Evolutionary conservation across 306 rosid genomes (phyloP).

Genomic region (Canavalia gladiata): DNA sequence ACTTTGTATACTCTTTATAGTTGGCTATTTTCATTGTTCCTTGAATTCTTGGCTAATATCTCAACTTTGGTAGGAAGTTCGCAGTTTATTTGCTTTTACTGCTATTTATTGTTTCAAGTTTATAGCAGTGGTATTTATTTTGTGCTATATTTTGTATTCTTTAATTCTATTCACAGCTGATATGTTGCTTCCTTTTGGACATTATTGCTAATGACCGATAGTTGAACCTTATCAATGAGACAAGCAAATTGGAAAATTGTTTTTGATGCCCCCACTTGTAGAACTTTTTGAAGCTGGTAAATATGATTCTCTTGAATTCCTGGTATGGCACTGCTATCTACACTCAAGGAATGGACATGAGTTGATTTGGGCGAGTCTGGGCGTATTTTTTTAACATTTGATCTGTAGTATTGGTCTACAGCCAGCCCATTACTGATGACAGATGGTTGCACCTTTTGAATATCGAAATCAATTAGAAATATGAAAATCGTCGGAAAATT

Average conservation of each 20-base stretch:
- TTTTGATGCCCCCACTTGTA: not conserved
- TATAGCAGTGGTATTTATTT: constrained; percentile 12
- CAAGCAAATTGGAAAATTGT: constrained; percentile 7
- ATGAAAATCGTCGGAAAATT: not conserved
- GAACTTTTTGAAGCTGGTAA: not conserved
- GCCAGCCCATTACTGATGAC: not conserved
- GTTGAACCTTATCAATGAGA: not conserved
- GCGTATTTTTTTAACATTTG: not conserved
- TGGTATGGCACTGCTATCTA: not conserved
- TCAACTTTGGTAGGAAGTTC: constrained; percentile 14
- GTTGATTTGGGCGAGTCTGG: not conserved
- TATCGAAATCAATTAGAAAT: not conserved
- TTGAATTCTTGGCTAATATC: constrained; percentile 32
- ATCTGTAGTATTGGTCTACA: not conserved
- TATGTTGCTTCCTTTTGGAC: constrained; percentile 10
- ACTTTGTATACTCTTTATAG: constrained; percentile 20
- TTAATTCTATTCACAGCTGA: constrained; percentile 25
- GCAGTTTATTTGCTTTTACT: not conserved
- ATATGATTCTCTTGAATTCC: not conserved
- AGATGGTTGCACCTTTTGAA: not conserved
- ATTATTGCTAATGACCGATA: constrained; percentile 2
- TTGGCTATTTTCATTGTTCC: not conserved
- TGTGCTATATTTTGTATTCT: constrained; percentile 41
- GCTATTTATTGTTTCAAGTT: constrained; percentile 5
- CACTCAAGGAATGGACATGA: not conserved